Percentiles rank a stretch among this genome's conserved stretches.
Evolutionary conservation across 257 asterid species (phyloP).

Genomic region (Eustoma russellianum): DNA sequence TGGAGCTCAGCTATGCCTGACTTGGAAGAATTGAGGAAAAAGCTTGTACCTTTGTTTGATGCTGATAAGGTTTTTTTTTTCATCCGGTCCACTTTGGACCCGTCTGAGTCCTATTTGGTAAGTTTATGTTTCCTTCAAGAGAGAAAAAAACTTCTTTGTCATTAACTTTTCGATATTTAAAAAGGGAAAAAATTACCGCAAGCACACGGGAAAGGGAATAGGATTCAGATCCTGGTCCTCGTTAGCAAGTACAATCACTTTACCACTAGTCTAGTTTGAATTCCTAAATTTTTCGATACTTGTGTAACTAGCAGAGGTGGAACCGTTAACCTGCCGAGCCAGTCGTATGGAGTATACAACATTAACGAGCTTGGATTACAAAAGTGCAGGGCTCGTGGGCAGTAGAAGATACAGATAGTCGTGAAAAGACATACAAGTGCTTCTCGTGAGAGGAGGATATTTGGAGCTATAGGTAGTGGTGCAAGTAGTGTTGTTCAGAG

Average conservation of each 20-base stretch:
- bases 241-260: too few relatives aligned
- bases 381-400: conserved; percentile 60
- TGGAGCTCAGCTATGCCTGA: conserved; percentile 55
- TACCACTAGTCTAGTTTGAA: too few relatives aligned
- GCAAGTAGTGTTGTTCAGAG: conserved; percentile 99
- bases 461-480: conserved; percentile 89
- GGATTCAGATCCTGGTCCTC: too few relatives aligned
- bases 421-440: conserved; percentile 85
- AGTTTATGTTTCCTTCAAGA: neutral
- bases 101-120: conserved; percentile 78
- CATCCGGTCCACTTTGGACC: conserved; percentile 67
- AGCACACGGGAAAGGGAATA: too few relatives aligned
- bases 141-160: too few relatives aligned
- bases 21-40: conserved; percentile 82
- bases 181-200: too few relatives aligned
- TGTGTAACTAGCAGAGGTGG: conserved; percentile 73
- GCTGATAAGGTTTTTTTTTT: conserved; percentile 91
- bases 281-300: neutral
- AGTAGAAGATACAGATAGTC: conserved; percentile 40
- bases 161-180: too few relatives aligned
- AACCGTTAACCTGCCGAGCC: conserved; percentile 84
- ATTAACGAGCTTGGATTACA: conserved; percentile 93
- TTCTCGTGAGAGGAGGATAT: conserved; percentile 90
- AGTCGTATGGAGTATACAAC: conserved; percentile 84
- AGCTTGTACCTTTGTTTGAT: conserved; percentile 87